A percentile compares a stretch with the other conserved stretches of the same genome.
These are phyloP conservation scores for Naganishia friedmannii DNA, from an alignment of 768 basidiomycete genomes.

Conservation along the genomic window DNA sequence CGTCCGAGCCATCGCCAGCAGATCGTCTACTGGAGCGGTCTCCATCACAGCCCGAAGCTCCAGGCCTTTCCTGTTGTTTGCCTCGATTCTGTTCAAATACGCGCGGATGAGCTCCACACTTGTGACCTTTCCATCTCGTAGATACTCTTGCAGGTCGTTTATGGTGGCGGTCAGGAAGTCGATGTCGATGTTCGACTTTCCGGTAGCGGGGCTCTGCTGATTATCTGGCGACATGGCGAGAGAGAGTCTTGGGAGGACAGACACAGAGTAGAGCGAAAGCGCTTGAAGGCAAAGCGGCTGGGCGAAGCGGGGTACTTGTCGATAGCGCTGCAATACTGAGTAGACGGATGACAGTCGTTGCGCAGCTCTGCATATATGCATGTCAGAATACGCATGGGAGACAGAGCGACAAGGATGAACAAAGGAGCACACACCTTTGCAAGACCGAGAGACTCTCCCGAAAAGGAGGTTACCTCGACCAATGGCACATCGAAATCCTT, in stretches of 20 bases:
- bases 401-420: too few species aligned
- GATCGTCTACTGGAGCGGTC: neutral
- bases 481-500: too few species aligned
- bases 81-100: conserved; percentile 3
- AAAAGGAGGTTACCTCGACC: too few species aligned
- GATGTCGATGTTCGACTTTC: neutral
- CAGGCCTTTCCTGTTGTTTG: conserved; percentile 1
- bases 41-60: conserved; percentile 13
- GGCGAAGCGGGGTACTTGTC: too few species aligned
- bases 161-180: conserved; percentile 4
- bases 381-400: too few species aligned
- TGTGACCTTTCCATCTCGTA: neutral
- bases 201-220: neutral
- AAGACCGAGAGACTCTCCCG: too few species aligned
- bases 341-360: too few species aligned
- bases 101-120: neutral
- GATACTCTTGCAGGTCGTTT: neutral
- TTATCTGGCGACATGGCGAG: neutral
- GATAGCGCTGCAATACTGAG: too few species aligned
- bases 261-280: too few species aligned
- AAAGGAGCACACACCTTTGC: too few species aligned
- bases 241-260: neutral
- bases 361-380: too few species aligned
- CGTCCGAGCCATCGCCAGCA: neutral
- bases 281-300: too few species aligned